Percentiles rank a stretch among this genome's conserved stretches.
Evolutionary conservation across 2,329 filamentous ascomycete genomes (phyloP).

Genomic region (Calonectria pseudoreteaudii): DNA sequence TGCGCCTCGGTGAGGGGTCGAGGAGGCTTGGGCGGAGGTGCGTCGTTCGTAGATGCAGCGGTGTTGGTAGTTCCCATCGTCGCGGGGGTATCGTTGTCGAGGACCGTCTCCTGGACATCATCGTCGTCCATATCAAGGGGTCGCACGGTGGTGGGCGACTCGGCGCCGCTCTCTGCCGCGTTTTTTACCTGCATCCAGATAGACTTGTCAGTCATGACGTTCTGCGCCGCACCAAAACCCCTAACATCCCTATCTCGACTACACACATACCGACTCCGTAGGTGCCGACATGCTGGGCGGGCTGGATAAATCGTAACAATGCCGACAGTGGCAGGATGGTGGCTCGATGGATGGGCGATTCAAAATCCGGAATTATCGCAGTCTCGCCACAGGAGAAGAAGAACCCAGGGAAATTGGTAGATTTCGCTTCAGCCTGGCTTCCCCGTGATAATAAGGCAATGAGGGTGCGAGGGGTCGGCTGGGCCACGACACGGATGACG

Average conservation of each 20-base stretch:
- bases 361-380: slow-evolving; percentile 7
- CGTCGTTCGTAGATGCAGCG: slow-evolving; percentile 51
- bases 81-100: slow-evolving; percentile 53
- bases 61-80: slow-evolving; percentile 42
- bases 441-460: slow-evolving; percentile 43
- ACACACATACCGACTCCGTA: slow-evolving; percentile 56
- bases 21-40: slow-evolving; percentile 83
- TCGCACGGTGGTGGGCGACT: slow-evolving; percentile 74
- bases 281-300: slow-evolving; percentile 55
- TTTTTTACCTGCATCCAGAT: slow-evolving; percentile 56
- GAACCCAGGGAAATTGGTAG: slow-evolving; percentile 38
- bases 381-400: slow-evolving; percentile 18
- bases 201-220: slow-evolving; percentile 35
- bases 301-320: slow-evolving; percentile 7
- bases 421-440: slow-evolving; percentile 44
- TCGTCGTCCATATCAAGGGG: slow-evolving; percentile 79
- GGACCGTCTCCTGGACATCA: slow-evolving; percentile 72
- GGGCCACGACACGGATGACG: slow-evolving; percentile 52
- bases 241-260: slow-evolving; percentile 15
- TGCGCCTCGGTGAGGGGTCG: slow-evolving; percentile 84
- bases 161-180: slow-evolving; percentile 59
- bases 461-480: slow-evolving; percentile 47
- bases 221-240: slow-evolving; percentile 25
- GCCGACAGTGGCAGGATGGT: slow-evolving; percentile 13
- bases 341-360: slow-evolving; percentile 2